Evolutionary conservation across 208 protist species (phyloP), one percentile per base, ranked within the genome.

Genomic region (Leishmania tarentolae): DNA sequence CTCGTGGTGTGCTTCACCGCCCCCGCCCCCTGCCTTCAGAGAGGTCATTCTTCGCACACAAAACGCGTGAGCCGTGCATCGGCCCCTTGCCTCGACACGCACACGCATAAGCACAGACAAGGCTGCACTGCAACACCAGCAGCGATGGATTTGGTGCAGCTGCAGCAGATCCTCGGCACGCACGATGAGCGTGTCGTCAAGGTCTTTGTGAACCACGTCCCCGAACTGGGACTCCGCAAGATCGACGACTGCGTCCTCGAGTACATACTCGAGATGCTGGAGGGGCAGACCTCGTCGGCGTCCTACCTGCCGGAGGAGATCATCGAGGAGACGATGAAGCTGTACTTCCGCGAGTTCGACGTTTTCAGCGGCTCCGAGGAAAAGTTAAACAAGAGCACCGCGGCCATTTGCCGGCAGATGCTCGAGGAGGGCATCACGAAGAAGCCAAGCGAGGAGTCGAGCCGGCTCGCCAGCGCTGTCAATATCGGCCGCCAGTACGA

Each of bases 401-500:
- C 83, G 47, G 75, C 76, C 8, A 96, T 97, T 79, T 88, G 68
- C 59, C 74, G 68, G 19, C 81, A 90, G 35, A 95, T 97, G 94
- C 78, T 91, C 37, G 65, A 77, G 68, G 76, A 87, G 37, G 89
- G 90, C 56, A 78, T 97, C 80, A 88, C 87, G 3, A 88, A 95
- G 87, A 89, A 88, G 79, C 91, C 92, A 21, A 92, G 90, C 74
- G 88, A 94, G 72, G 91, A 95, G 66, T 86, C 86, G 42, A 89
- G 82, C 74, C 91, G 90, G 47, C 91, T 97, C 40, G 79, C 88
- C 24, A 97, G 87, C 76, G 92, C 92, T 37, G 89, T 97, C 13
- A 97, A 84, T 88, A 97, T 97, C 78, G 89, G 94, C 24, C 90
- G 94, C 8, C 92, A 96, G 82, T 97, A 96, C 87, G 92, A 97